Conservation (phyloP, 768 basidiomycete species). For the Kwoniella sp. region DNA sequence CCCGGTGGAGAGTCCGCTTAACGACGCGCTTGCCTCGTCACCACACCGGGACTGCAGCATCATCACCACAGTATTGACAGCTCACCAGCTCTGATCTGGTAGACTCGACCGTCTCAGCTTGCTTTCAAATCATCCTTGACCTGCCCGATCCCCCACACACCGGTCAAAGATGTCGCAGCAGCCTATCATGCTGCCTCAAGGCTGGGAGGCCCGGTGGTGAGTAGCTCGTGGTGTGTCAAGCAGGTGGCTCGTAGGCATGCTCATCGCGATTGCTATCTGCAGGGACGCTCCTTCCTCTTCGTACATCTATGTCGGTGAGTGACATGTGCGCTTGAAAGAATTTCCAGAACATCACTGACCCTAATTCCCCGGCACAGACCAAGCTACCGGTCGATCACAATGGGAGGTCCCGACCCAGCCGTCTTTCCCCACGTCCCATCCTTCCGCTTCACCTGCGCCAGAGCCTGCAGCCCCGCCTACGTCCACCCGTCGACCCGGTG, state of each 20-base stretch:
- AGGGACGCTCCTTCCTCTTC: conserved; percentile 78
- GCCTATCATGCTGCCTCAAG: conserved; percentile 62
- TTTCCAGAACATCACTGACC: background rate
- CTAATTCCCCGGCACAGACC: conserved; percentile 59
- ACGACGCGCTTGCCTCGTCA: no score
- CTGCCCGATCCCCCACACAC: background rate
- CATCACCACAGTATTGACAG: no score
- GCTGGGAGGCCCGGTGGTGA: conserved; percentile 91
- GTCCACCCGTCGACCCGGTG: conserved; percentile 57
- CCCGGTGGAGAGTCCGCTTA: no score
- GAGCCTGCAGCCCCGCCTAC: conserved; percentile 50
- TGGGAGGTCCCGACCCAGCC: conserved; percentile 72
- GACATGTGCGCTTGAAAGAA: background rate
- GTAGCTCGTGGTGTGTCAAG: no score
- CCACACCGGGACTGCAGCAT: no score
- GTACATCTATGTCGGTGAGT: conserved; percentile 83
- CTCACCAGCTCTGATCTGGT: no score
- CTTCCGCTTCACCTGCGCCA: conserved; percentile 42
- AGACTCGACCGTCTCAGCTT: no score
- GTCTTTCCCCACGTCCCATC: conserved; percentile 33
- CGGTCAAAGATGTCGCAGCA: conserved; percentile 10
- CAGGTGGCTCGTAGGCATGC: background rate
- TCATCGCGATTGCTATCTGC: conserved; percentile 6
- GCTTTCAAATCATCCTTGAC: no score
- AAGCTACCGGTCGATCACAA: conserved; percentile 66